Evolutionary conservation across 2,329 filamentous ascomycete species (phyloP).

Genomic region (Cadophora malorum): DNA sequence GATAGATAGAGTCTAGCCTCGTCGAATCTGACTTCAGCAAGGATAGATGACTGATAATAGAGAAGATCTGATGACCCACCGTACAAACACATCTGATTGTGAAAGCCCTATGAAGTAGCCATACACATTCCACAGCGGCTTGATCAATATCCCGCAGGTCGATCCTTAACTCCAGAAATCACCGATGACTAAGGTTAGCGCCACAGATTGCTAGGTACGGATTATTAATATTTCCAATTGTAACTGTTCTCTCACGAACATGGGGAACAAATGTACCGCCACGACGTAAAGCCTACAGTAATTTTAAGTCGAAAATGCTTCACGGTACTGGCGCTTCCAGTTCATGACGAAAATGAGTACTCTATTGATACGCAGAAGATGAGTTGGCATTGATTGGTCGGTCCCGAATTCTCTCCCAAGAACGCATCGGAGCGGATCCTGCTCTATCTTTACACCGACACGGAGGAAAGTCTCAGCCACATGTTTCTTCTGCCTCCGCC

Average conservation of each 20-base stretch:
- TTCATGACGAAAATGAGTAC: no score
- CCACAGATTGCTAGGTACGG: neutral
- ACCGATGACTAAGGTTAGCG: neutral
- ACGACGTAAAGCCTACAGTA: no score
- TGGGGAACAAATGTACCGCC: no score
- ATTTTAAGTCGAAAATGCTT: no score
- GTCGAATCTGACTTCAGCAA: neutral
- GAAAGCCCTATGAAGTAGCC: neutral
- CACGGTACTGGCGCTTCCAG: no score
- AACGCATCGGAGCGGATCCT: neutral
- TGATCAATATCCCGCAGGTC: slow-evolving; percentile 1
- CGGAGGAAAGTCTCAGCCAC: neutral
- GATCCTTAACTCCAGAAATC: neutral
- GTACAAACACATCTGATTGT: neutral
- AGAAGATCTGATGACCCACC: slow-evolving; percentile 1
- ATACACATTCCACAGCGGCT: neutral
- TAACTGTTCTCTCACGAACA: no score
- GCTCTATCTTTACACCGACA: neutral
- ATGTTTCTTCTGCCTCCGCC: neutral
- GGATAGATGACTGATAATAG: neutral
- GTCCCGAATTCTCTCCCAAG: neutral
- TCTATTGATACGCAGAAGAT: neutral
- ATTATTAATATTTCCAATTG: no score
- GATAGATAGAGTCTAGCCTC: slow-evolving; percentile 5
- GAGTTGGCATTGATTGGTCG: neutral